Conservation (phyloP, 2,329 filamentous ascomycete genomes). For the Xylaria polymorpha region DNA sequence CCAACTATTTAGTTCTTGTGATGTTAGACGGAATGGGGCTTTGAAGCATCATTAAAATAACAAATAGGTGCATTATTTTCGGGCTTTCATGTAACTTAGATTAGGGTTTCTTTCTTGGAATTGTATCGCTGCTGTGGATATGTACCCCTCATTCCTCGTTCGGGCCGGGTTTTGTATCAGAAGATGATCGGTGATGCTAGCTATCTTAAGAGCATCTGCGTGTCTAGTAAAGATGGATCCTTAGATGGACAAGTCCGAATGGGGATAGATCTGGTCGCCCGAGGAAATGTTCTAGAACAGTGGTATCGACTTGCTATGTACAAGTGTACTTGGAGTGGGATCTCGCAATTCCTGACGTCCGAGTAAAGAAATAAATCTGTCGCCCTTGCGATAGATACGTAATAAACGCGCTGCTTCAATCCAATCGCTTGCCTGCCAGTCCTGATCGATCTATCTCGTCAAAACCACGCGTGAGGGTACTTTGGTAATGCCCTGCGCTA, state of each 20-base stretch:
- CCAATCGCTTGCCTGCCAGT: conserved; percentile 31
- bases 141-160: conserved; percentile 1
- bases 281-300: conserved; percentile 30
- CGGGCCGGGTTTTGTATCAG: conserved; percentile 13
- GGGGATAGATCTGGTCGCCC: conserved; percentile 32
- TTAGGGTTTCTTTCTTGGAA: background rate
- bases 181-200: conserved; percentile 21
- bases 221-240: conserved; percentile 31
- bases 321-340: conserved; percentile 39
- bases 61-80: background rate
- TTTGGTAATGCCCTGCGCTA: conserved; percentile 32
- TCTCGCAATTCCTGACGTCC: conserved; percentile 34
- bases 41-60: conserved; percentile 4
- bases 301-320: conserved; percentile 49
- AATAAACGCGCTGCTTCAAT: conserved; percentile 36
- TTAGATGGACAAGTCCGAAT: conserved; percentile 24
- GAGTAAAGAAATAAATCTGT: conserved; percentile 36
- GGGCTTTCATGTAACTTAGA: background rate
- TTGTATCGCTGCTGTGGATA: conserved; percentile 1
- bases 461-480: conserved; percentile 24
- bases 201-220: conserved; percentile 30
- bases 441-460: conserved; percentile 32
- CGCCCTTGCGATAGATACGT: conserved; percentile 31
- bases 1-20: background rate
- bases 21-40: background rate